Base-by-base conservation (phyloP, 148 eudicot genomes). In the Vaccinium myrtillus region DNA sequence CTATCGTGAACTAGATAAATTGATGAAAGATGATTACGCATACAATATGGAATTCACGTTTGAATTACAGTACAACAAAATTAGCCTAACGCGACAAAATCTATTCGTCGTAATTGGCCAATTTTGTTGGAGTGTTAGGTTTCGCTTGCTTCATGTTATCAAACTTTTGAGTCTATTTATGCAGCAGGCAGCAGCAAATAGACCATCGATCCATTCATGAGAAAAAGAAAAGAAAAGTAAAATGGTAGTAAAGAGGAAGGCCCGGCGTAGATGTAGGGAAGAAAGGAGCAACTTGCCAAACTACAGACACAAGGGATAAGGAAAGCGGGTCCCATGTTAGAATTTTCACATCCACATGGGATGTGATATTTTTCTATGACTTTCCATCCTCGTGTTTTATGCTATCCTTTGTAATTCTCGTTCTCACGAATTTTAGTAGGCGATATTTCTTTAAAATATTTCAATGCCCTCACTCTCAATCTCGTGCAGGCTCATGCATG, bases 231-330 rank as follows among this genome's bases (percentile, higher is more conserved):
- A 82, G 18, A 18, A 51, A 19, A 49, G 19, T 32, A 19, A 73
- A 5, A 27, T 69, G 74, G 18, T 25, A 51, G 27, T 21, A 48
- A 48, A 58, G 71, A 75, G 79, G 79, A 83, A 74, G 67, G 32
- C 36, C 36, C 84, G 80, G 79, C 84, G 84, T 39, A 74, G 84
- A 83, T 83, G 79, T 12, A 83, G 84, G 84, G 30, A 32, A 36
- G 67, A 73, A 73, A 36, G 19, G 21, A 8, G 23, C 21, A 43
- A 3, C 46, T 43, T 43, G 46, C 5, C 46, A 43, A 43, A 43
- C 30, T 77, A 50, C 79, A 9, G 36, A 50, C n/a, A 50, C 4
- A 56, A n/a, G n/a, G 32, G 32, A 9, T 11, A 50, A 12, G n/a
- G 5, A 56, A 11, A 27, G 61, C 12, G 84, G 76, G 84, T 67